phyloP scores from a whole-genome alignment of 225 moss, liverwort and hornwort genomes.

The Sphagnum tenellum region DNA sequence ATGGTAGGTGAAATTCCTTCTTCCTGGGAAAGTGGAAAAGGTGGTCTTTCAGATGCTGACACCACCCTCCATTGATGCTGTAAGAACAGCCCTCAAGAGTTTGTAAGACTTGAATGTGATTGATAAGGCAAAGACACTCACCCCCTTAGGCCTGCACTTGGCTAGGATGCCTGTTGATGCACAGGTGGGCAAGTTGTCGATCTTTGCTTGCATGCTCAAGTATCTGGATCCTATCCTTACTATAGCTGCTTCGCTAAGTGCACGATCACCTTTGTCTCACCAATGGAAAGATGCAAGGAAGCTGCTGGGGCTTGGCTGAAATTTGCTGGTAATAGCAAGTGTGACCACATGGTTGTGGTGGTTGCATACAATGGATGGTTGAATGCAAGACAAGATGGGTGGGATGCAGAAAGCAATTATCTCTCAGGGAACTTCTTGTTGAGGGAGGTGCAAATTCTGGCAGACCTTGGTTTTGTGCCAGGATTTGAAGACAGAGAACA shows the following conservation, averaged over 20 bases:
- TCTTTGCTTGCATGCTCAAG: slow-evolving; percentile 75
- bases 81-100: slow-evolving; percentile 56
- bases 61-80: slow-evolving; percentile 45
- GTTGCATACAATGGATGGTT: slow-evolving; percentile 65
- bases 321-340: slow-evolving; percentile 61
- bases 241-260: slow-evolving; percentile 67
- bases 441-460: slow-evolving; percentile 58
- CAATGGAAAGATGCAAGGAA: slow-evolving; percentile 62
- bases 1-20: slow-evolving; percentile 57
- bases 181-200: slow-evolving; percentile 66
- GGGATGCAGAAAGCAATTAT: slow-evolving; percentile 47
- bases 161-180: slow-evolving; percentile 76
- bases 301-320: slow-evolving; percentile 43
- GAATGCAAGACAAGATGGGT: slow-evolving; percentile 42
- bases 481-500: slow-evolving; percentile 1
- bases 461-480: slow-evolving; percentile 57
- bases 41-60: slow-evolving; percentile 51
- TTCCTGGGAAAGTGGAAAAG: slow-evolving; percentile 46
- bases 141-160: slow-evolving; percentile 70
- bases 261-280: slow-evolving; percentile 61
- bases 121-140: slow-evolving; percentile 44
- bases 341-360: slow-evolving; percentile 66
- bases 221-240: slow-evolving; percentile 69
- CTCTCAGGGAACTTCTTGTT: slow-evolving; percentile 48
- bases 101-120: slow-evolving; percentile 65